Conservation (phyloP, 495 filamentous ascomycete species). For the Neurospora terricola region DNA sequence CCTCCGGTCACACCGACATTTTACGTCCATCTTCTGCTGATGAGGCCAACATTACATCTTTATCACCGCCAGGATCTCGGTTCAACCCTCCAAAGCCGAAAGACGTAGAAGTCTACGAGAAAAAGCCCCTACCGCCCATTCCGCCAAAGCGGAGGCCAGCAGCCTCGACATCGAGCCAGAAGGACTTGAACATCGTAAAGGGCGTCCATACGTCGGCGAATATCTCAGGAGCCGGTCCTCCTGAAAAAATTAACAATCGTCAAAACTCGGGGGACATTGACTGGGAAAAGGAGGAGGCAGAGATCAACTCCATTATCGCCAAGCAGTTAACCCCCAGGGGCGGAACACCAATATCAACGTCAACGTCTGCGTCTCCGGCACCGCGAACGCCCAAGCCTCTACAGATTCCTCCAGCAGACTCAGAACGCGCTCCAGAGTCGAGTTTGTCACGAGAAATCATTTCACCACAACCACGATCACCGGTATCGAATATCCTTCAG, state of each 20-base stretch:
- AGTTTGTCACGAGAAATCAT: not conserved
- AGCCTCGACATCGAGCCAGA: conserved; percentile 13
- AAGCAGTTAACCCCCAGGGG: not conserved
- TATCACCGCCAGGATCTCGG: not conserved
- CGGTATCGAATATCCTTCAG: conserved; percentile 7
- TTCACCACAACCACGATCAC: conserved; percentile 3
- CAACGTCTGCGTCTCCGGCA: not conserved
- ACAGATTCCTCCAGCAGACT: not conserved
- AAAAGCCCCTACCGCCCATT: conserved; percentile 14
- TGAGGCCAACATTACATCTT: not conserved
- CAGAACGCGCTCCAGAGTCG: not conserved
- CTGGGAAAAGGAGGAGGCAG: conserved; percentile 7
- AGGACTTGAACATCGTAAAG: conserved; percentile 10
- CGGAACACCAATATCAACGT: not conserved
- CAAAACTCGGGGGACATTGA: not conserved
- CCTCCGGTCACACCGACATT: not conserved
- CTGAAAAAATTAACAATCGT: not conserved
- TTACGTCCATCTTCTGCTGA: not conserved
- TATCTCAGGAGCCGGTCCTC: conserved; percentile 1
- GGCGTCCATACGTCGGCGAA: conserved; percentile 7
- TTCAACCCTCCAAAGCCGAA: conserved; percentile 6
- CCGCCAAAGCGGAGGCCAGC: conserved; percentile 9
- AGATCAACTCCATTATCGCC: conserved; percentile 6
- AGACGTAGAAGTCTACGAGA: conserved; percentile 12
- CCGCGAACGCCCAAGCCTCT: not conserved